A percentile compares a stretch with the other conserved stretches of the same genome.
phyloP scores from a whole-genome alignment of 805 yeast genomes.

The Helenozyma rhizophorensis region DNA sequence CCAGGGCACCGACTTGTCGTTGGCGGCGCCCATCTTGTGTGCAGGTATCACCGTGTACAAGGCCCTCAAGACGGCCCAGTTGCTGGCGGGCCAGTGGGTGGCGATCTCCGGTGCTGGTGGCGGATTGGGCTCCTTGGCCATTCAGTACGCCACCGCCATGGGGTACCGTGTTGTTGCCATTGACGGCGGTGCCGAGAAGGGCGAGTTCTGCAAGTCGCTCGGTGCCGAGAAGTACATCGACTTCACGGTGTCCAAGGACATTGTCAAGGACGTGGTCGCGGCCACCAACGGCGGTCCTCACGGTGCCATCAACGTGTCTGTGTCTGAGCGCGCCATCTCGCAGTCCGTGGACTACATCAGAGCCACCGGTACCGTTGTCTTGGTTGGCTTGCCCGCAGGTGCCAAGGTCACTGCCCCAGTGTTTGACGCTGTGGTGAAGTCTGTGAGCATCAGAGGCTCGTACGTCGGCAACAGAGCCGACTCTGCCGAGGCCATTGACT shows the following conservation, averaged over 20 bases:
- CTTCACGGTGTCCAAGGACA: slow-evolving; percentile 49
- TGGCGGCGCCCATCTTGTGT: slow-evolving; percentile 60
- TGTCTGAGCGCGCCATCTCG: slow-evolving; percentile 46
- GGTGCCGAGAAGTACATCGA: slow-evolving; percentile 67
- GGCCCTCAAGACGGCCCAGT: slow-evolving; percentile 57
- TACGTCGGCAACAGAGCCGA: slow-evolving; percentile 46
- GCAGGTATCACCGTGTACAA: slow-evolving; percentile 68
- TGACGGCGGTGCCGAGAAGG: slow-evolving; percentile 70
- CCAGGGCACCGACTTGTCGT: slow-evolving; percentile 48
- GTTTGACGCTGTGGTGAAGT: slow-evolving; percentile 37
- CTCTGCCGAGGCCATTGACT: slow-evolving; percentile 42
- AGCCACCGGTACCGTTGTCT: slow-evolving; percentile 39
- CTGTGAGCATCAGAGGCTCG: slow-evolving; percentile 37
- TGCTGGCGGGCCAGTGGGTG: slow-evolving; percentile 67
- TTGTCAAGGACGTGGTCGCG: slow-evolving; percentile 39
- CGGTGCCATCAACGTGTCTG: slow-evolving; percentile 46
- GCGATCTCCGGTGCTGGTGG: slow-evolving; percentile 79
- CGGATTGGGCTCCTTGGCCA: slow-evolving; percentile 72
- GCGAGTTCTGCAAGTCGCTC: slow-evolving; percentile 41
- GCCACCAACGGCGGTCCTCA: slow-evolving; percentile 63
- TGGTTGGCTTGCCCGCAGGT: slow-evolving; percentile 45
- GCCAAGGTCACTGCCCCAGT: slow-evolving; percentile 38
- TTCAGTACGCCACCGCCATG: slow-evolving; percentile 74
- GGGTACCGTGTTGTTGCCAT: slow-evolving; percentile 65
- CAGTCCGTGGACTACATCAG: slow-evolving; percentile 41